Conservation (phyloP, 768 basidiomycete genomes). For the Thelephora ganbajun region DNA sequence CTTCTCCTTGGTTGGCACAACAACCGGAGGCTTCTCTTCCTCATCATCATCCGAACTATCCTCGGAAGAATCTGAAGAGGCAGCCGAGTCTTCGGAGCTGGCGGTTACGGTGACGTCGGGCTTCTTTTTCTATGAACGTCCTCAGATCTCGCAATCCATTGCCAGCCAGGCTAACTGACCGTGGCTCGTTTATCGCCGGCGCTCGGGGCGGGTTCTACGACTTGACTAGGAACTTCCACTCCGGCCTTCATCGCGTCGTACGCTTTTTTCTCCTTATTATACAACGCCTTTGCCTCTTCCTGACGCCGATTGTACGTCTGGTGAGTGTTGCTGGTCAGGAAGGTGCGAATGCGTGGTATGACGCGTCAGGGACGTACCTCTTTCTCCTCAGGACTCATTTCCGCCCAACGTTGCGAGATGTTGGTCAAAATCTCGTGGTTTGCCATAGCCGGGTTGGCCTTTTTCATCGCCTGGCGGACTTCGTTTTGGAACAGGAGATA, state of each 20-base stretch:
- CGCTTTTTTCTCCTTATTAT: conserved; percentile 46
- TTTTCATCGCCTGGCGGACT: conserved; percentile 60
- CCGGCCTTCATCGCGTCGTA: conserved; percentile 32
- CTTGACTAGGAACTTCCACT: conserved; percentile 1
- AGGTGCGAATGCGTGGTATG: not conserved
- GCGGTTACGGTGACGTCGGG: conserved; percentile 17
- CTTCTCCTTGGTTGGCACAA: conserved; percentile 10
- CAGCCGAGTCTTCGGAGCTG: conserved; percentile 19
- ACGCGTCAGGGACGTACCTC: conserved; percentile 34
- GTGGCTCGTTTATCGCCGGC: not conserved
- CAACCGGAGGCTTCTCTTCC: conserved; percentile 24
- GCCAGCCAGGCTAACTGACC: too few relatives aligned
- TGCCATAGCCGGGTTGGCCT: conserved; percentile 43
- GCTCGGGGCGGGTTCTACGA: not conserved
- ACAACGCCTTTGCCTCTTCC: conserved; percentile 45
- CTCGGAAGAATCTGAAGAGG: too few relatives aligned
- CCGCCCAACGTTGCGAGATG: conserved; percentile 65
- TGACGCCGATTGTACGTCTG: conserved; percentile 43
- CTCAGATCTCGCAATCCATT: conserved; percentile 5
- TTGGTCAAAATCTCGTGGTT: conserved; percentile 61
- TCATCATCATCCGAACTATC: conserved; percentile 22
- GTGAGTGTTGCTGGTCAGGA: not conserved
- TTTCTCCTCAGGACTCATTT: conserved; percentile 54
- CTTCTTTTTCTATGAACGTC: conserved; percentile 14
- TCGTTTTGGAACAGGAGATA: conserved; percentile 95